Evolutionary conservation across 2,329 filamentous ascomycete genomes (phyloP), one percentile per base, ranked within the genome.

Genomic region (Colletotrichum sp.): DNA sequence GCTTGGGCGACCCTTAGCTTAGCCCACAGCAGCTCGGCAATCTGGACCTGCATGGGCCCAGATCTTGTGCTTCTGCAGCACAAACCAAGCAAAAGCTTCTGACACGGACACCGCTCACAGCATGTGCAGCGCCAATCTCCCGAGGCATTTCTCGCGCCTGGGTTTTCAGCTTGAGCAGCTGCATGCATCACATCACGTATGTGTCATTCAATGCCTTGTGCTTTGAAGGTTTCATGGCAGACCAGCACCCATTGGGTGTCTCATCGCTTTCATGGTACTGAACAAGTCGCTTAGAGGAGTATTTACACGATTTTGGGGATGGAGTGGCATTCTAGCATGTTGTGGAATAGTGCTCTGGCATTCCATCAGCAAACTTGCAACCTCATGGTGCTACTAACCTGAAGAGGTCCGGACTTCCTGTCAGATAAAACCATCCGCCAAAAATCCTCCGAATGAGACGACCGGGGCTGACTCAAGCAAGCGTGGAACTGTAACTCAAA

Each of bases 31-130:
- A 62, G 44, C 64, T 72, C 32, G 57, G 63, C 34, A 49, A 63
- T 67, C 73, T 75, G 16, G 18, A 55, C 63, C 15, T 76, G 71
- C 71, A 74, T 39, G 28, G 55, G 34, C 34, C 32, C n/a, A 44
- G 21, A 59, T 62, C 52, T 55, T 39, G 55, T 32, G 18, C 39
- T 36, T 21, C n/a, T 55, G n/a, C 16, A 34, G 16, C n/a, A 60
- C 16, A 26, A 30, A 52, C 36, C 36, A 49, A 5, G n/a, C 26
- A 36, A 39, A 71, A 66, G 32, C 68, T 36, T 71, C 68, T 44
- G 60, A 65, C 62, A 24, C 57, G 21, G 32, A 52, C 30, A 24
- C 34, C 7, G 13, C 60, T 59, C 24, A 34, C 39, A 39, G 70
- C 73, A 73, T 73, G 70, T 76, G 73, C 64, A 10, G 8, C 4